Conservation (phyloP, 2,329 filamentous ascomycete genomes). For the Scedosporium minutisporum region DNA sequence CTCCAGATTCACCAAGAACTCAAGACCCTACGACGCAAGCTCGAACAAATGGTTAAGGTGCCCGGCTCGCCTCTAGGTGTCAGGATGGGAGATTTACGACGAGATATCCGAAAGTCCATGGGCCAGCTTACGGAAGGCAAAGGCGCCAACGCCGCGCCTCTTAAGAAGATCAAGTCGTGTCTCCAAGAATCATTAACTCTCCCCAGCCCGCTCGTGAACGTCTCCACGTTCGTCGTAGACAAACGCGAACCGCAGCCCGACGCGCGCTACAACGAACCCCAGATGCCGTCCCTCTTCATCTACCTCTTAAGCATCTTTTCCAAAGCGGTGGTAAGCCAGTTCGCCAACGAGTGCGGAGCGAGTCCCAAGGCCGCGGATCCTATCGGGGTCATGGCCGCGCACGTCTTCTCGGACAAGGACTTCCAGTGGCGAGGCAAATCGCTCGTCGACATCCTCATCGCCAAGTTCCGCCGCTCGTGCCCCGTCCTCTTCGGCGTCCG, state of each 20-base stretch:
- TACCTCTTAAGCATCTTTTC: conserved; percentile 70
- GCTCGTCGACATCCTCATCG: conserved; percentile 73
- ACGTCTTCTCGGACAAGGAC: conserved; percentile 60
- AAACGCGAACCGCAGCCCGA: conserved; percentile 33
- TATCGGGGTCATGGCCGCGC: conserved; percentile 66
- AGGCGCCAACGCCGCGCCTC: conserved; percentile 41
- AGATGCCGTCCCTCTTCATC: conserved; percentile 56
- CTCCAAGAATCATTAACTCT: conserved; percentile 46
- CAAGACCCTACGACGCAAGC: conserved; percentile 55
- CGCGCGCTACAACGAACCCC: conserved; percentile 33
- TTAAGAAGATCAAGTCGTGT: conserved; percentile 24
- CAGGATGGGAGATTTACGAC: conserved; percentile 60
- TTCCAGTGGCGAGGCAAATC: conserved; percentile 59
- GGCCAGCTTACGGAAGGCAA: conserved; percentile 63
- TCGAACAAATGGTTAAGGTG: conserved; percentile 45
- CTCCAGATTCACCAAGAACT: conserved; percentile 56
- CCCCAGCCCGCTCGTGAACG: conserved; percentile 43
- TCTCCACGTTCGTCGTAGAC: conserved; percentile 42
- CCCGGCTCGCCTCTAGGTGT: conserved; percentile 44
- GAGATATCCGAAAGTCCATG: conserved; percentile 60
- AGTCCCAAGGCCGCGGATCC: conserved; percentile 62
- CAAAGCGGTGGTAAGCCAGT: conserved; percentile 63
- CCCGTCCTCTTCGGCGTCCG: conserved; percentile 79
- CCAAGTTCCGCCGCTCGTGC: conserved; percentile 73
- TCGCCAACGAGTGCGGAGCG: conserved; percentile 55